A percentile compares a stretch with the other conserved stretches of the same genome.
Conservation (phyloP, 1,139 yeast species). For the Hyphopichia buzzinii region DNA sequence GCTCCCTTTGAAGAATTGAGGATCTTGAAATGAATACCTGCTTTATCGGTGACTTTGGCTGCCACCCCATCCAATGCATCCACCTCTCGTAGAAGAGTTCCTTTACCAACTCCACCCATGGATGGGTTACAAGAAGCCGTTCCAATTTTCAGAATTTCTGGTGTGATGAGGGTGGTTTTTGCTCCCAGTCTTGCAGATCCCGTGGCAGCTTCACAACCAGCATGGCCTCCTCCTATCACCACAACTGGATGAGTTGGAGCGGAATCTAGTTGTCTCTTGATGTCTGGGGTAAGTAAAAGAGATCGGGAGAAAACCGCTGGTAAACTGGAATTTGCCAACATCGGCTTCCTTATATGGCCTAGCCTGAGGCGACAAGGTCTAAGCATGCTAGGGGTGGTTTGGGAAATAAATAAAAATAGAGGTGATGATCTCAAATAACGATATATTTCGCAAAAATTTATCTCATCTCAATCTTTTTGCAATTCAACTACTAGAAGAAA, state of each 20-base stretch:
- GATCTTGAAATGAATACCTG: constrained; percentile 90
- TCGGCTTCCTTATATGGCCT: too few species aligned
- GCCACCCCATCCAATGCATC: constrained; percentile 97
- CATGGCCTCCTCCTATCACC: constrained; percentile 97
- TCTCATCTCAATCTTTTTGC: constrained; percentile 1
- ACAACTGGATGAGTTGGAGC: constrained; percentile 63
- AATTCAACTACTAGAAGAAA: too few species aligned
- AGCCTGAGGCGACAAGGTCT: too few species aligned
- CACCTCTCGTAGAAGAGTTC: constrained; percentile 85
- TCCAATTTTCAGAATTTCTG: constrained; percentile 72
- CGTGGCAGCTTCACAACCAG: constrained; percentile 97
- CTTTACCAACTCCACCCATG: constrained; percentile 98
- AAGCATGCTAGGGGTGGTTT: too few species aligned
- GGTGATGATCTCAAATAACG: too few species aligned
- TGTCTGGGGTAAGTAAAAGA: constrained; percentile 33
- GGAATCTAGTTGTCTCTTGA: constrained; percentile 25
- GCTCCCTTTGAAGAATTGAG: constrained; percentile 89
- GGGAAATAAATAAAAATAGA: too few species aligned
- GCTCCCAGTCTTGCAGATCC: constrained; percentile 88
- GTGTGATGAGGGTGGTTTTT: constrained; percentile 73
- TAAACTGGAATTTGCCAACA: too few species aligned
- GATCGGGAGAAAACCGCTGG: not conserved
- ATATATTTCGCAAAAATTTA: not conserved
- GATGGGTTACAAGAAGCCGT: constrained; percentile 97
- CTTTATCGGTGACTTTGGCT: constrained; percentile 77